Conservation (phyloP, 2,329 filamentous ascomycete genomes). For the Cladosporium phlei region DNA sequence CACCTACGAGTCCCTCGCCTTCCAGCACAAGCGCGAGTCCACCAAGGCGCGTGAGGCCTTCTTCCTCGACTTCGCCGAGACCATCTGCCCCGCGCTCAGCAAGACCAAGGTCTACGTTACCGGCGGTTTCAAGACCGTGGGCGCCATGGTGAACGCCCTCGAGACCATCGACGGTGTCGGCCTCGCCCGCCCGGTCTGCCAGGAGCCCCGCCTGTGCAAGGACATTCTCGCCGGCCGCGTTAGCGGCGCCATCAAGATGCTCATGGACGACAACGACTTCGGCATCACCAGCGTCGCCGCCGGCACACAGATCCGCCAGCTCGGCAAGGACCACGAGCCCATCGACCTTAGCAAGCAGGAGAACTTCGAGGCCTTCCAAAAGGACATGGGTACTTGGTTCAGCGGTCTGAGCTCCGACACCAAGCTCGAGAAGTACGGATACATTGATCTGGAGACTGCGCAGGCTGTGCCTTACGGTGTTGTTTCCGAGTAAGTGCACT, state of each 20-base stretch:
- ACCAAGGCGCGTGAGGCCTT: slow-evolving; percentile 48
- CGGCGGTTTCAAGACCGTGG: slow-evolving; percentile 52
- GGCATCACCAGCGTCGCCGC: slow-evolving; percentile 43
- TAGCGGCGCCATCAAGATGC: slow-evolving; percentile 45
- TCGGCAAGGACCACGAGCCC: slow-evolving; percentile 51
- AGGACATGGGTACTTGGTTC: slow-evolving; percentile 45
- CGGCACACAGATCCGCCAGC: slow-evolving; percentile 49
- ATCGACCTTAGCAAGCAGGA: slow-evolving; percentile 48
- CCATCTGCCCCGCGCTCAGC: slow-evolving; percentile 44
- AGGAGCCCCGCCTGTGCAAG: slow-evolving; percentile 46
- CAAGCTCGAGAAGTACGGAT: slow-evolving; percentile 21
- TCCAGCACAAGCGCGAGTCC: slow-evolving; percentile 49
- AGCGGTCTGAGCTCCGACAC: slow-evolving; percentile 1
- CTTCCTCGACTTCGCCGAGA: slow-evolving; percentile 57
- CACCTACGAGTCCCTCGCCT: slow-evolving; percentile 53
- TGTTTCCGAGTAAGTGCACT: slow-evolving; percentile 15
- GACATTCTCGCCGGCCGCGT: slow-evolving; percentile 45
- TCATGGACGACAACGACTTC: slow-evolving; percentile 51
- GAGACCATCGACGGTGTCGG: slow-evolving; percentile 57
- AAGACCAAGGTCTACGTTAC: slow-evolving; percentile 57
- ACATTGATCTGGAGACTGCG: slow-evolving; percentile 40
- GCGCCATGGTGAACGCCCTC: slow-evolving; percentile 56
- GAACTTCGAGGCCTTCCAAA: slow-evolving; percentile 45
- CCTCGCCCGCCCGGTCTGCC: slow-evolving; percentile 49
- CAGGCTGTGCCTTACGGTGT: slow-evolving; percentile 36